These are phyloP conservation scores for Echium plantagineum DNA, from an alignment of 257 asterid species.

Conservation along the genomic window DNA sequence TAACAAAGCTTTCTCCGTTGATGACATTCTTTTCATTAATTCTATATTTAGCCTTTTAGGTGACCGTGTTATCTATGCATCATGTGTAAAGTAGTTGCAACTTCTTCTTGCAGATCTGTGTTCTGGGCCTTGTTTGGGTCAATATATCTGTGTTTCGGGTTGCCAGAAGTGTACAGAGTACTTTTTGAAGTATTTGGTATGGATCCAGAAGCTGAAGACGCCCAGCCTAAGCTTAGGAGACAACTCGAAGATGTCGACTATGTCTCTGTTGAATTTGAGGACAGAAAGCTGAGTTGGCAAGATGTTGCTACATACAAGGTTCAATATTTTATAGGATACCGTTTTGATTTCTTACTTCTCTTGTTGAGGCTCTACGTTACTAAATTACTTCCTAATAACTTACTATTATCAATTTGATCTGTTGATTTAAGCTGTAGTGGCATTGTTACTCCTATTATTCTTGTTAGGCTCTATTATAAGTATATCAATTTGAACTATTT, in stretches of 20 bases:
- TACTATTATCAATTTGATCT: too few relatives aligned
- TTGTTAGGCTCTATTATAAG: too few relatives aligned
- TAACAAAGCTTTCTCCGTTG: too few relatives aligned
- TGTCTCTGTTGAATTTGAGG: constrained; percentile 87
- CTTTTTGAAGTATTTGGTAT: constrained; percentile 95
- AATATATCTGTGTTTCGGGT: constrained; percentile 89
- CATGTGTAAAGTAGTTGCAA: not conserved
- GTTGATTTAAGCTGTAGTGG: too few relatives aligned
- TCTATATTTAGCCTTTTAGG: not conserved
- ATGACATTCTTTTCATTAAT: not conserved
- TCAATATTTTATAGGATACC: constrained; percentile 8
- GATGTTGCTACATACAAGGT: constrained; percentile 86
- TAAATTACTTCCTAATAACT: too few relatives aligned
- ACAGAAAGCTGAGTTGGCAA: constrained; percentile 77
- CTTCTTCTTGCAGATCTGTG: constrained; percentile 55
- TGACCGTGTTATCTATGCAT: not conserved
- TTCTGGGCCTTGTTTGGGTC: constrained; percentile 99
- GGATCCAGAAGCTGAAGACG: constrained; percentile 94
- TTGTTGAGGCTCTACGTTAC: too few relatives aligned
- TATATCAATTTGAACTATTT: too few relatives aligned
- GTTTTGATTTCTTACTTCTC: not conserved
- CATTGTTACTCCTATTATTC: too few relatives aligned
- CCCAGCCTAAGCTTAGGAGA: constrained; percentile 89
- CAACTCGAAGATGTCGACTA: constrained; percentile 94
- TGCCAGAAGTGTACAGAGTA: constrained; percentile 95